Percentiles rank a stretch among this genome's conserved stretches.
These are phyloP conservation scores for slime mould (Dictyostelium discoideum) DNA, from an alignment of 78 protist genomes.

Conservation along the genomic window dicty_2.7 NC_007090.3:5400501-5401000, in stretches of 20 bases:
- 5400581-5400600: neutral
- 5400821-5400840: slow-evolving; percentile 77
- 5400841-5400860: slow-evolving; percentile 91
- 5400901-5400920: slow-evolving; percentile 92
- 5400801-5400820: slow-evolving; percentile 92
- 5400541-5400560: slow-evolving; percentile 90
- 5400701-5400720: slow-evolving; percentile 90
- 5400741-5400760: slow-evolving; percentile 96
- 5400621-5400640: too few species aligned
- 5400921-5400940: neutral
- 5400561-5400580: neutral
- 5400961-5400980: too few species aligned
- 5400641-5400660: slow-evolving; percentile 60
- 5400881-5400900: slow-evolving; percentile 97
- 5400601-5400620: too few species aligned
- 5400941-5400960: too few species aligned
- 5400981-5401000: too few species aligned
- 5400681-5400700: slow-evolving; percentile 76
- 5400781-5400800: slow-evolving; percentile 96
- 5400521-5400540: slow-evolving; percentile 94
- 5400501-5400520: slow-evolving; percentile 91
- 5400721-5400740: slow-evolving; percentile 93
- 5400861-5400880: slow-evolving; percentile 96
- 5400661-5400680: slow-evolving; percentile 80
- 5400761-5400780: slow-evolving; percentile 80